Conservation (phyloP, 2,329 filamentous ascomycete species). For the Botrytis byssoidea region DNA sequence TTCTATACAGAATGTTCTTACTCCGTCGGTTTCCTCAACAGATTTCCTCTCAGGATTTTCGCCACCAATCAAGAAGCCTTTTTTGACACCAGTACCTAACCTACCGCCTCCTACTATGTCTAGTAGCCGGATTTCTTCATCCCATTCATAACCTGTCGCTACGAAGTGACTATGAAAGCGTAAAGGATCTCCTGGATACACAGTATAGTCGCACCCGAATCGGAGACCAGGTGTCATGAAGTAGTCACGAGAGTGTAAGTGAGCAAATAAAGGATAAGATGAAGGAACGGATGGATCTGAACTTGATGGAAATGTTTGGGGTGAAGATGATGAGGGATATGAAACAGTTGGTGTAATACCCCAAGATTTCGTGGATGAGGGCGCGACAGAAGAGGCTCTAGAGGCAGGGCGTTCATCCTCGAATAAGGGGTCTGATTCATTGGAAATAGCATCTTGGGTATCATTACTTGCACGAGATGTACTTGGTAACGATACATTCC, state of each 20-base stretch:
- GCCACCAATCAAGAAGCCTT: constrained; percentile 85
- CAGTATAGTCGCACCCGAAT: constrained; percentile 91
- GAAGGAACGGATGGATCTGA: constrained; percentile 44
- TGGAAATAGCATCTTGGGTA: constrained; percentile 5
- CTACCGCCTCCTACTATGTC: constrained; percentile 84
- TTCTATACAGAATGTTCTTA: constrained; percentile 81
- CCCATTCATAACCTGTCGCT: constrained; percentile 80
- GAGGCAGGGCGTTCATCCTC: constrained; percentile 41
- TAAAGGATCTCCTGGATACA: constrained; percentile 92
- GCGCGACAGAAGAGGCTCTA: constrained; percentile 32
- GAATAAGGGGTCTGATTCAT: constrained; percentile 30
- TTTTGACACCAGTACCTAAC: constrained; percentile 92
- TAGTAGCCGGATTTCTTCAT: constrained; percentile 79
- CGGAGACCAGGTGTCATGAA: constrained; percentile 89
- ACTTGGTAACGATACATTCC: constrained; percentile 20
- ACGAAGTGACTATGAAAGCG: constrained; percentile 96
- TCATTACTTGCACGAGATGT: constrained; percentile 15
- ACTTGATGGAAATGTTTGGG: constrained; percentile 29
- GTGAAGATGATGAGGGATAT: constrained; percentile 41
- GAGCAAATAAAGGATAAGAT: constrained; percentile 74
- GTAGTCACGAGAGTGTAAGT: constrained; percentile 76
- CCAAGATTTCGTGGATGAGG: constrained; percentile 26
- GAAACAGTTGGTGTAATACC: constrained; percentile 48
- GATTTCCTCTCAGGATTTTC: constrained; percentile 44
- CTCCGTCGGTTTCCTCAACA: constrained; percentile 40